Evolutionary conservation across 495 filamentous ascomycete species (phyloP), one percentile per base, ranked within the genome.

Genomic region (Xylaria longipes): DNA sequence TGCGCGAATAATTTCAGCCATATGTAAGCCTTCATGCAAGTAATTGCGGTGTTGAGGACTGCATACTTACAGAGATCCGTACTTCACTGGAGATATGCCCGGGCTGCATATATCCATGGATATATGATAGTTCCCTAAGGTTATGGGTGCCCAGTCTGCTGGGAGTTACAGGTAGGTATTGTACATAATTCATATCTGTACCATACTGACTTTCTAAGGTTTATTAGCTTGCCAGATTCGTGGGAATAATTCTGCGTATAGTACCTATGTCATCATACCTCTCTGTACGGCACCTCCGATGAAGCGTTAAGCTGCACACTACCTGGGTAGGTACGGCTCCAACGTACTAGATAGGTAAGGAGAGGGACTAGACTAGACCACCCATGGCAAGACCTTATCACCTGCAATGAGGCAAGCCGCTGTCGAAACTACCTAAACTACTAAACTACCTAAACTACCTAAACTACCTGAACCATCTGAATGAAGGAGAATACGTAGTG

Each of bases 231-330:
- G n/a, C n/a, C n/a, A n/a, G n/a, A n/a, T n/a, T n/a, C n/a, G n/a
- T n/a, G n/a, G n/a, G n/a, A n/a, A n/a, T n/a, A n/a, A 5, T 56
- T 56, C 25, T 29, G 12, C 25, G 11, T 22, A 15, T 5, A 43
- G 41, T 14, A 17, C 15, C 7, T 31, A 60, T 60, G 57, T 60
- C 57, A 60, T 60, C 57, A 37, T 60, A 35, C 17, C 29, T 27
- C 31, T 17, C 25, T 29, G 9, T 37, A 35, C 39, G 31, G 57
- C 57, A 9, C 57, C 33, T 37, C 33, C 57, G 31, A n/a, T 22
- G 20, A 22, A 60, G 57, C 29, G 57, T 60, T n/a, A 60, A 37
- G 57, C 33, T n/a, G 56, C 25, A 22, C 33, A 37, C 56, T 60
- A 37, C n/a, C n/a, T n/a, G n/a, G n/a, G n/a, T n/a, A n/a, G n/a